These are phyloP conservation scores for Tylopilus sp. DNA, from an alignment of 768 basidiomycete species.

Conservation along the genomic window DNA sequence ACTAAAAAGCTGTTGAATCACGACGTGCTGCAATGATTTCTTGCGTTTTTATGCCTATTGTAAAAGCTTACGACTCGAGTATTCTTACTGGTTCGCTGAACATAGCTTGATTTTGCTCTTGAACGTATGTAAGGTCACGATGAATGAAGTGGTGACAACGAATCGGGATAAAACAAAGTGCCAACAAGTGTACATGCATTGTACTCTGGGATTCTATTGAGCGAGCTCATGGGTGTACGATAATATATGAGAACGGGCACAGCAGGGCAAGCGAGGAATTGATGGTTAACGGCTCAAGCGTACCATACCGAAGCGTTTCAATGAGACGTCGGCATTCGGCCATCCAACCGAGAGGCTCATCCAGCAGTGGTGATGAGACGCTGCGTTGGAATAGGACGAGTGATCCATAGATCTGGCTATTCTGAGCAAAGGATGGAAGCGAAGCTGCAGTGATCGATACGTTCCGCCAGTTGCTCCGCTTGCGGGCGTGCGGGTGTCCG, in stretches of 20 bases:
- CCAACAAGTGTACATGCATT: neutral
- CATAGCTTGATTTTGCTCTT: neutral
- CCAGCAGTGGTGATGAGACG: neutral
- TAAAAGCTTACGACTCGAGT: constrained; percentile 8
- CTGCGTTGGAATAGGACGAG: neutral
- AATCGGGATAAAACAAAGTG: neutral
- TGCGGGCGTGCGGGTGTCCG: neutral
- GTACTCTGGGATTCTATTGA: neutral
- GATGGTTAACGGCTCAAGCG: neutral
- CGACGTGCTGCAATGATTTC: neutral
- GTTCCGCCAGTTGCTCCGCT: neutral
- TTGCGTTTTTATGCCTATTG: neutral
- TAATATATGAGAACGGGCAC: neutral
- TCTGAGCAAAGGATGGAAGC: neutral
- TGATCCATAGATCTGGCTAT: neutral
- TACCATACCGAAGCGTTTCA: constrained; percentile 9
- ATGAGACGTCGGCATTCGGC: neutral
- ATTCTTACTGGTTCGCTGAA: neutral
- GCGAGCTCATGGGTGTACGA: neutral
- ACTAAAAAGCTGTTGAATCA: constrained; percentile 11
- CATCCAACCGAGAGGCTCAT: constrained; percentile 5
- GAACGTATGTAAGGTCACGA: neutral
- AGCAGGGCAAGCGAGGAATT: neutral
- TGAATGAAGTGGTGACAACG: neutral
- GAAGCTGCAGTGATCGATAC: neutral